Percentiles rank a stretch among this genome's conserved stretches.
Conservation (phyloP, 306 rosid genomes). For the Canavalia gladiata region DNA sequence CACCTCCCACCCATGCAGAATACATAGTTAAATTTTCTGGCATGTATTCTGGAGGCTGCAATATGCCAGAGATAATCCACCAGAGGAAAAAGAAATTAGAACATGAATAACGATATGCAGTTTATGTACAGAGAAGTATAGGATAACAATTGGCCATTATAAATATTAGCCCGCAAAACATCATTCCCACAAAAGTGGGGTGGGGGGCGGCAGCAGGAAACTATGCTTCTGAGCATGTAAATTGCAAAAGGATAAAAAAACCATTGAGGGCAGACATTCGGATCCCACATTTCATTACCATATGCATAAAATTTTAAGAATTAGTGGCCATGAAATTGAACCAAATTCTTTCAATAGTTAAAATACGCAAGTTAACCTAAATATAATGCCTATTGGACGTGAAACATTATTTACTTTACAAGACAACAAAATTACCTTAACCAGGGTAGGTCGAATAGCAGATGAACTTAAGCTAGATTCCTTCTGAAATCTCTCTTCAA, state of each 20-base stretch:
- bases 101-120: slow-evolving; percentile 6
- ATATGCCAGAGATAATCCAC: slow-evolving; percentile 22
- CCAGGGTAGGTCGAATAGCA: slow-evolving; percentile 87
- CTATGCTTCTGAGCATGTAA: not conserved
- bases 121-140: slow-evolving; percentile 26
- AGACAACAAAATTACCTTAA: slow-evolving; percentile 70
- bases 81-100: slow-evolving; percentile 32
- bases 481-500: slow-evolving; percentile 98
- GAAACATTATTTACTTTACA: slow-evolving; percentile 10
- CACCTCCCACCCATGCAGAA: slow-evolving; percentile 99
- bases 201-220: not conserved
- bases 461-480: slow-evolving; percentile 93
- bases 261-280: not conserved
- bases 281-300: slow-evolving; percentile 14
- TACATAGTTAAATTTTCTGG: slow-evolving; percentile 72
- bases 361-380: not conserved
- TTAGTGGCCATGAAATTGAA: slow-evolving; percentile 3
- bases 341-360: not conserved
- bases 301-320: not conserved
- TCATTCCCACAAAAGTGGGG: not conserved
- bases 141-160: slow-evolving; percentile 4
- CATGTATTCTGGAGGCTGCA: slow-evolving; percentile 81
- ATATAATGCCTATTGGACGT: slow-evolving; percentile 26
- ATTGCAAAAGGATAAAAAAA: not conserved
- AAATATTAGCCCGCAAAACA: not conserved